Base-by-base conservation (phyloP, 1,284 basidiomycete genomes). In the Meripilus lineatus region DNA sequence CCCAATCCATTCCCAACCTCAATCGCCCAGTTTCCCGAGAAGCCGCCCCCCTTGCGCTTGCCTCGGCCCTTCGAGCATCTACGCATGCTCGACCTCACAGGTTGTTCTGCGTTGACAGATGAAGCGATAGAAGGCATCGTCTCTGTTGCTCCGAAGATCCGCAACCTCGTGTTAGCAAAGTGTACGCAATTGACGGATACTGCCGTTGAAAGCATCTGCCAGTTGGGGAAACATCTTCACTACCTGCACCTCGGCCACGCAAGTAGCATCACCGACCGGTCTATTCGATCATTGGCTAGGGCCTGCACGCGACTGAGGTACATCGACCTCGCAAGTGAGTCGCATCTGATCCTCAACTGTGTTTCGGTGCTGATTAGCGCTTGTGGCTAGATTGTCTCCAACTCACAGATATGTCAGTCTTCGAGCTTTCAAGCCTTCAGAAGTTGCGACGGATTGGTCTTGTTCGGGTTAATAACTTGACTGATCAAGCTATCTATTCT, bases 201-300 rank as follows among this genome's bases (percentile, higher is more conserved):
- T 42, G 78, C 88, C 2, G 78, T 98, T 22, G 85, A 90, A 58
- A 87, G 79, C 50, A 92, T 99, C 32, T 88, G 89, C 58, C 76
- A 75, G 57, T 74, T 99, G 14, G 95, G 95, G 21, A 89, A 90
- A 61, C 84, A 94, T 59, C 64, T 99, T 26, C 96, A 99, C 65
- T 93, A 96, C 62, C 75, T 99, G 32, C 96, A 99, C 63, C 74
- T 99, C 11, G 96, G 94, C 1, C 96, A 99, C 68, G 87, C 92
- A 4, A 67, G 65, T 51, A 84, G 82, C 55, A 92, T 99, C 52
- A 96, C 94, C 2, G 96, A 99, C 62, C 77, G 79, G 21, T 92
- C 89, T 5, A 86, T 99, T 30, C 84, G 83, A 42, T 77, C 79
- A 7, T 71, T 99, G 14, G 93, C 93, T 3, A 75, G 90, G 32